Evolutionary conservation across 1,284 basidiomycete genomes (phyloP), one percentile per base, ranked within the genome.

Genomic region (Trichosporon sp.): DNA sequence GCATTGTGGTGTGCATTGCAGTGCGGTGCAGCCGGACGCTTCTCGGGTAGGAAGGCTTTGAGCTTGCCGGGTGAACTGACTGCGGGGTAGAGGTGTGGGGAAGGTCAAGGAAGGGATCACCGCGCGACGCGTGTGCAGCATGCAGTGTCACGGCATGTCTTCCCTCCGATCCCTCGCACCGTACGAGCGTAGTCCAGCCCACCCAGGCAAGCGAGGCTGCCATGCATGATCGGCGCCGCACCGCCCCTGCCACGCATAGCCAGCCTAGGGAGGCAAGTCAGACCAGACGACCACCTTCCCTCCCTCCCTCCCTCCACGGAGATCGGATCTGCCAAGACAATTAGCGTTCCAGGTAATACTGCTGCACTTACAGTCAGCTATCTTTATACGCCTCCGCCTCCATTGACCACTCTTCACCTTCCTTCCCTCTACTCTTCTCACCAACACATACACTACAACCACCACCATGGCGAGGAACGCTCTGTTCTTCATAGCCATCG

Each of bases 401-500:
- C 3, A 23, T n/a, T n/a, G n/a, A n/a, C n/a, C n/a, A n/a, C n/a
- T n/a, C n/a, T n/a, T n/a, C 54, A 21, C 31, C 31, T 56, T 56
- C 31, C 56, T 19, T 14, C 40, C 16, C 57, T 5, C 34, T 23
- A 9, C 21, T 5, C 11, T 32, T 60, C 34, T 25, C 46, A 31
- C n/a, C 49, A 54, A 4, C 56, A 21, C 4, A 14, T 19, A 19
- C 36, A 7, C 8, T 14, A 34, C 13, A 40, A 34, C 40, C 14
- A 37, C 36, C 64, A 70, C 33, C 37, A 79, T 76, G 74, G 61
- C 74, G 13, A 63, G 67, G 59, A 68, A 69, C 44, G 65, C 67
- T 34, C 65, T 78, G 40, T 60, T 78, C 62, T 67, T 75, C 65
- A 61, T 76, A 21, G 31, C 75, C 21, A 52, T 77, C 25, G 71